Conservation (phyloP, 2,329 filamentous ascomycete species). For the Lachnellula willkommii region DNA sequence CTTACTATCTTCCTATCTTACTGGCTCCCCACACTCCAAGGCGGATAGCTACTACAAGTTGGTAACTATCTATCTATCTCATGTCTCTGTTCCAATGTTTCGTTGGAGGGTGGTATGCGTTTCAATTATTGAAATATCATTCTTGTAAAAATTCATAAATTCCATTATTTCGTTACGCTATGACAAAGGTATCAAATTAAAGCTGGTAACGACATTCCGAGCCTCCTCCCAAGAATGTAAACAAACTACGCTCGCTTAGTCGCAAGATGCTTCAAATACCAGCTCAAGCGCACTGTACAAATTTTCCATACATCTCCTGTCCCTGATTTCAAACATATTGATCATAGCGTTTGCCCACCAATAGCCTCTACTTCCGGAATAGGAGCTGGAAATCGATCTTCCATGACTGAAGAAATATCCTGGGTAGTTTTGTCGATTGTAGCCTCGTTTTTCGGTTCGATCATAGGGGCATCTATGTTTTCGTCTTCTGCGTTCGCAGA, state of each 20-base stretch:
- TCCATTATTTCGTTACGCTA: not conserved
- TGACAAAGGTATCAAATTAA: not conserved
- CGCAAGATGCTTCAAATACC: not conserved
- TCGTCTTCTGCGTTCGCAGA: not conserved
- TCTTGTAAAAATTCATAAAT: not conserved
- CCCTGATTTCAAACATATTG: not conserved
- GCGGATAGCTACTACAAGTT: too few relatives aligned
- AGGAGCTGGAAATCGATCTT: not conserved
- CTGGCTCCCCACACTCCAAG: too few relatives aligned
- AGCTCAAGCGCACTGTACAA: not conserved
- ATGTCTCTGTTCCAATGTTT: too few relatives aligned
- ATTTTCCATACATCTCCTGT: not conserved
- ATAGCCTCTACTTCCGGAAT: not conserved
- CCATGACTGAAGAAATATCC: not conserved
- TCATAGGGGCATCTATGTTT: not conserved
- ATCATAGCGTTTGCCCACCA: not conserved
- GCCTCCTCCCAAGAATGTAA: not conserved
- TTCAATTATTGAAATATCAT: too few relatives aligned
- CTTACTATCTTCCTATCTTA: too few relatives aligned
- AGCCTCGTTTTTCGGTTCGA: not conserved
- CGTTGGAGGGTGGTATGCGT: too few relatives aligned
- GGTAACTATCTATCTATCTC: too few relatives aligned
- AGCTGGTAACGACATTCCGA: not conserved
- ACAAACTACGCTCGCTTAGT: not conserved
- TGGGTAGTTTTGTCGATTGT: not conserved